Evolutionary conservation across 176 grass and related monocot species (phyloP).

Genomic region (Themeda triandra): DNA sequence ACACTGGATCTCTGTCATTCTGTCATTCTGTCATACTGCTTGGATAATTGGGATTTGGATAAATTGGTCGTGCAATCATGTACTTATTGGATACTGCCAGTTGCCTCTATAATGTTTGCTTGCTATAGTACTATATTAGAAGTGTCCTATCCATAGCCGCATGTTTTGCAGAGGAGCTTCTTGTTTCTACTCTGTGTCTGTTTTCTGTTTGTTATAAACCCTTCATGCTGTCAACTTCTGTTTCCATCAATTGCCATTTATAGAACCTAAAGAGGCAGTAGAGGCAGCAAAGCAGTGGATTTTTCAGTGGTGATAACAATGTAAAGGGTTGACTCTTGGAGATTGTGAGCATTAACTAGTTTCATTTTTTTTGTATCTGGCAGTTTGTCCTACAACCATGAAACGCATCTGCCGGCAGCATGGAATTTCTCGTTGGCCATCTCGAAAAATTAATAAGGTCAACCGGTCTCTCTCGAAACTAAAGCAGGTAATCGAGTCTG

Average conservation of each 20-base stretch:
- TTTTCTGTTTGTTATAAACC: neutral
- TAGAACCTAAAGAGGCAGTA: neutral
- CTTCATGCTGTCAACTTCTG: neutral
- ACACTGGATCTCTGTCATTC: neutral
- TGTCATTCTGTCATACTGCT: neutral
- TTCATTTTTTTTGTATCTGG: slow-evolving; percentile 25
- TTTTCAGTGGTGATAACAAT: neutral
- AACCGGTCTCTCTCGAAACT: slow-evolving; percentile 93
- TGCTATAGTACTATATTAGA: neutral
- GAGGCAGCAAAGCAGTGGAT: neutral
- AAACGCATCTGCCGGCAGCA: slow-evolving; percentile 99
- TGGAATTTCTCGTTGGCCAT: slow-evolving; percentile 91
- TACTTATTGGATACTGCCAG: neutral
- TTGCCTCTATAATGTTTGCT: neutral
- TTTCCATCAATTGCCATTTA: neutral
- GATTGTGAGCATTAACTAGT: slow-evolving; percentile 14
- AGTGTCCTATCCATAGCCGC: neutral
- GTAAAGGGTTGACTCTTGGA: neutral
- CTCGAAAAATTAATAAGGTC: slow-evolving; percentile 97
- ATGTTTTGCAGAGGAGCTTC: neutral
- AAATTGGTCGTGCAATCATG: neutral
- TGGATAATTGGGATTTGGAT: neutral
- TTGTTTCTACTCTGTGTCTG: neutral
- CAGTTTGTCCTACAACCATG: slow-evolving; percentile 99
- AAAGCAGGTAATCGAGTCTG: slow-evolving; percentile 94